phyloP scores from a whole-genome alignment of 441 rosid genomes.

The Bocquillonia castaneifolia region DNA sequence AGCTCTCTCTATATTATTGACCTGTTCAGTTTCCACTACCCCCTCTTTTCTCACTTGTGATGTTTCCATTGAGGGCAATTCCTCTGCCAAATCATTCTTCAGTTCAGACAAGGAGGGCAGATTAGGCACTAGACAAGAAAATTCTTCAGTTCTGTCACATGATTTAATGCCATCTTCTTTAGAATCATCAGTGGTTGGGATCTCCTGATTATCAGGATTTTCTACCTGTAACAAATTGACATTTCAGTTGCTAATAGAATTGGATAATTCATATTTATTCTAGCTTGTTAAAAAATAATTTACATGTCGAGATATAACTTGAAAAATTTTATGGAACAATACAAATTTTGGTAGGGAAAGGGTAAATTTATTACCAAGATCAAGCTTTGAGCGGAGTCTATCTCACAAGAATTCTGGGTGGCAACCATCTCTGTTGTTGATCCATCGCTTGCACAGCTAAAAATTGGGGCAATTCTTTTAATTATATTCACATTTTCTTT shows the following conservation, averaged over 20 bases:
- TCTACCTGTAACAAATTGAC: constrained; percentile 28
- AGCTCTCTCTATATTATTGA: background rate
- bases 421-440: constrained; percentile 7
- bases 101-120: background rate
- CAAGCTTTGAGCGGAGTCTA: constrained; percentile 11
- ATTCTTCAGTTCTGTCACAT: constrained; percentile 10
- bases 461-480: constrained; percentile 1
- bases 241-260: background rate
- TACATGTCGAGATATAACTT: background rate
- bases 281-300: background rate
- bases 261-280: background rate
- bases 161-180: constrained; percentile 18
- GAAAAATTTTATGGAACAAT: background rate
- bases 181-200: constrained; percentile 9
- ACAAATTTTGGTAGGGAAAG: background rate
- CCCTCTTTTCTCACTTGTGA: constrained; percentile 10
- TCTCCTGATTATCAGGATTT: constrained; percentile 16
- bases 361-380: constrained; percentile 22
- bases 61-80: background rate
- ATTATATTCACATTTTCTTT: background rate
- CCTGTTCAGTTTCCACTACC: background rate
- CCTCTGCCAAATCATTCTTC: constrained; percentile 3
- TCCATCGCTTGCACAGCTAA: constrained; percentile 32
- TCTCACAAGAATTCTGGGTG: constrained; percentile 12
- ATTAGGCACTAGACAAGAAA: constrained; percentile 7